A percentile compares a stretch with the other conserved stretches of the same genome.
Evolutionary conservation across 805 yeast genomes (phyloP).

Genomic region (Lipomyces yamadae): DNA sequence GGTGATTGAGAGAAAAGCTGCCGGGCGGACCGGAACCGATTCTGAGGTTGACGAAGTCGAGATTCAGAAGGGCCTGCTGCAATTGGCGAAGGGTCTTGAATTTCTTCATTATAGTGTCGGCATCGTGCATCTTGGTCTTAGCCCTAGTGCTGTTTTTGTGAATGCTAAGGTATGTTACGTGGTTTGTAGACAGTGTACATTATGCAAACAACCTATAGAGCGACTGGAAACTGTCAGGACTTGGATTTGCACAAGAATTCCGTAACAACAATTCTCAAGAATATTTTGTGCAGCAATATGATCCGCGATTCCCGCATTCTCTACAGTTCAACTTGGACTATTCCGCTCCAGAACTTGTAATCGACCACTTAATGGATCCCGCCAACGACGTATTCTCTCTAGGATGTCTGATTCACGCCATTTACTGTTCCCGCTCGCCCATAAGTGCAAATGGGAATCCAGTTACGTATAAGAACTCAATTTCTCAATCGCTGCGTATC

Average conservation of each 20-base stretch:
- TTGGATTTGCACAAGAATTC: conserved; percentile 57
- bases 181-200: no score
- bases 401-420: conserved; percentile 73
- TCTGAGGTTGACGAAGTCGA: conserved; percentile 60
- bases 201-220: conserved; percentile 52
- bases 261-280: conserved; percentile 55
- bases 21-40: conserved; percentile 41
- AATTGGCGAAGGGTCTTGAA: conserved; percentile 74
- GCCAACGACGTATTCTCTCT: conserved; percentile 84
- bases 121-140: conserved; percentile 74
- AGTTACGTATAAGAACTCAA: conserved; percentile 50
- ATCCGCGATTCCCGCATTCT: conserved; percentile 75
- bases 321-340: conserved; percentile 72
- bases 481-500: conserved; percentile 48
- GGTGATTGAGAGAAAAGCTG: conserved; percentile 46
- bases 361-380: conserved; percentile 65
- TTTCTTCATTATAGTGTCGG: conserved; percentile 81
- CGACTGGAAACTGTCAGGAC: conserved; percentile 92
- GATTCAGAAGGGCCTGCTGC: conserved; percentile 76
- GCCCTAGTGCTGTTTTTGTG: conserved; percentile 76
- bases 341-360: conserved; percentile 81
- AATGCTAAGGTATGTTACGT: conserved; percentile 52
- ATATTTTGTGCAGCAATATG: conserved; percentile 70
- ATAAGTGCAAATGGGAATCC: conserved; percentile 59
- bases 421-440: conserved; percentile 60